A percentile compares a stretch with the other conserved stretches of the same genome.
Conservation (phyloP, 768 basidiomycete species). For the Termitomyces sp. region DNA sequence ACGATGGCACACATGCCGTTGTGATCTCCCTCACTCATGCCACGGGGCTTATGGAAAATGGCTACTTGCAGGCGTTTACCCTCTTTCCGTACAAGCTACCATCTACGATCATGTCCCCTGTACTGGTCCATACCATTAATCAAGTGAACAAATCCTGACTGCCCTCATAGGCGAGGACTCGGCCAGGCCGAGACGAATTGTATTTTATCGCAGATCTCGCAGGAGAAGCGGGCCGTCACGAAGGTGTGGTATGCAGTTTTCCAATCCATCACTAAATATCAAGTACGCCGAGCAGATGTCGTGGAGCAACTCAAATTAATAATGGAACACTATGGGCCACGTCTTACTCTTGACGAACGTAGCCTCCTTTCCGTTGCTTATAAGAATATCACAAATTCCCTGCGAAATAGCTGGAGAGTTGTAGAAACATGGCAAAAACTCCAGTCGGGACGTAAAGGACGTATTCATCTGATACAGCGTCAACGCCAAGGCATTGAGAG, state of each 20-base stretch:
- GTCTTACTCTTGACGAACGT: slow-evolving; percentile 78
- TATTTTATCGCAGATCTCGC: slow-evolving; percentile 74
- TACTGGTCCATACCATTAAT: not conserved
- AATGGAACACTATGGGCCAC: slow-evolving; percentile 59
- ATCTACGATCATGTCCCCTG: slow-evolving; percentile 6
- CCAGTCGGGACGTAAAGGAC: slow-evolving; percentile 39
- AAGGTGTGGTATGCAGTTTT: slow-evolving; percentile 42
- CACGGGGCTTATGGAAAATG: not conserved
- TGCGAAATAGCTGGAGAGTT: slow-evolving; percentile 82
- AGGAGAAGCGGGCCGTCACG: slow-evolving; percentile 85
- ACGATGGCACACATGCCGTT: slow-evolving; percentile 1
- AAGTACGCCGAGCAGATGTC: slow-evolving; percentile 45
- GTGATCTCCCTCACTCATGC: slow-evolving; percentile 5
- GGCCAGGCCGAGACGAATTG: slow-evolving; percentile 30
- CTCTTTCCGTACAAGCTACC: not conserved
- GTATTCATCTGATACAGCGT: slow-evolving; percentile 61
- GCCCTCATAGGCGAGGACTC: slow-evolving; percentile 8
- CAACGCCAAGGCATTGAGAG: slow-evolving; percentile 74
- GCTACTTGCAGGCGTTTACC: not conserved
- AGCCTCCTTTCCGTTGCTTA: slow-evolving; percentile 86
- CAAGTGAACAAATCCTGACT: not conserved
- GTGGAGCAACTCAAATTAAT: slow-evolving; percentile 75
- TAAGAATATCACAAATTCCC: slow-evolving; percentile 83
- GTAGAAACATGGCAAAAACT: slow-evolving; percentile 73
- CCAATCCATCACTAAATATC: not conserved